Base-by-base conservation (phyloP, 352 stramenopile genomes). In the Peronosclerospora sorghi region DNA sequence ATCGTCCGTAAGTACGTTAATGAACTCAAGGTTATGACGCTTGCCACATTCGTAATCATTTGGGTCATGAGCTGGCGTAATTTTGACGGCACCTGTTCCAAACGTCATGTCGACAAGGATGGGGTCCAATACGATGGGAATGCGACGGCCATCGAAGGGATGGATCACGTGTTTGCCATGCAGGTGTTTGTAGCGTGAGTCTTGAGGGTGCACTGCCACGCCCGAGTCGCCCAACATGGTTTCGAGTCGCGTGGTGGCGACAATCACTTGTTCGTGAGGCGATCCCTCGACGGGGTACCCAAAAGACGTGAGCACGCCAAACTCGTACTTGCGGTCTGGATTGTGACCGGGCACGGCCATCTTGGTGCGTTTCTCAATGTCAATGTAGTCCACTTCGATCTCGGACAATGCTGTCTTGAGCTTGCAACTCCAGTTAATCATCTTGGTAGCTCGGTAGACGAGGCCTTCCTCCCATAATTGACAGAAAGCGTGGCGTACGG, bases 361-460 rank as follows among this genome's bases (percentile, higher is more conserved):
- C 62, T 96, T 96, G 4, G 93, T 98, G 45, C 86, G 73, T 48
- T 95, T 96, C 41, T 98, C 93, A 50, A 99, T 82, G 54, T 99
- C 95, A 45, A 99, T 88, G 63, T 97, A 97, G 79, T 99, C 96
- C 30, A 99, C 96, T 68, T 98, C 95, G 57, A 98, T 97, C 67
- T 97, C 88, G 19, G 82, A 95, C 26, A 97, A 64, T 19, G 91
- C 91, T 9, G 86, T 97, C 66, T 98, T 98, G 15, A 99, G 78
- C 21, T 95, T 94, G 66, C 92, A 98, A 61, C 89, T 98, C 96
- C 96, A 99, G 80, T 99, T 99, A 62, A 98, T 97, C 62, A 99
- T 90, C 37, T 96, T 83, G 30, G 90, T 98, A 14, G 95, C 94
- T 20, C 96, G 69, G 70, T 99, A 99, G 46, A 99, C 90, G 12